A percentile compares a stretch with the other conserved stretches of the same genome.
Evolutionary conservation across 2,329 filamentous ascomycete genomes (phyloP).

Genomic region (Exophiala xenobiotica): DNA sequence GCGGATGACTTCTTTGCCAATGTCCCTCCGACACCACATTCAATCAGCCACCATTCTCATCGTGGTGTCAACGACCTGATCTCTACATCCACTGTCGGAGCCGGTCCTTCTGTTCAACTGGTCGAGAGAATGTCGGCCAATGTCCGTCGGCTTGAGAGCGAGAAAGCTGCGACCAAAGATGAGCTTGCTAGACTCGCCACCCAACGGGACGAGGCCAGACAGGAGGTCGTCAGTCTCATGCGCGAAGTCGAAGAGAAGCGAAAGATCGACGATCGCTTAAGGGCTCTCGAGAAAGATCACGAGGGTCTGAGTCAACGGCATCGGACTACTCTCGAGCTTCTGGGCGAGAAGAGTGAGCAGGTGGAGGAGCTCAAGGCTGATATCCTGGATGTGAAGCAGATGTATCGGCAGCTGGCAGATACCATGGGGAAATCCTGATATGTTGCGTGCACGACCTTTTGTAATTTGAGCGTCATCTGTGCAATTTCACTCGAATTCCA

Average conservation of each 20-base stretch:
- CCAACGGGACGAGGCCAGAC: slow-evolving; percentile 90
- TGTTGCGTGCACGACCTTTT: background rate
- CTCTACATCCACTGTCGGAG: slow-evolving; percentile 83
- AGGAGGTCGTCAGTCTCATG: slow-evolving; percentile 88
- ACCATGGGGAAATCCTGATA: slow-evolving; percentile 52
- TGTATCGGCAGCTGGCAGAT: slow-evolving; percentile 91
- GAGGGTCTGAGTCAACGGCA: slow-evolving; percentile 72
- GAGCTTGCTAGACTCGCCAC: slow-evolving; percentile 74
- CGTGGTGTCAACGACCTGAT: slow-evolving; percentile 79
- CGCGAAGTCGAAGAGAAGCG: slow-evolving; percentile 75
- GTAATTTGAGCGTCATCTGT: background rate
- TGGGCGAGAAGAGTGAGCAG: slow-evolving; percentile 94
- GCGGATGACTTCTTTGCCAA: slow-evolving; percentile 47
- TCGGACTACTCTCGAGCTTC: slow-evolving; percentile 86
- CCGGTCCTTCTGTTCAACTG: slow-evolving; percentile 88
- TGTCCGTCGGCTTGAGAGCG: slow-evolving; percentile 84
- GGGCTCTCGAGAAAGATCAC: slow-evolving; percentile 67
- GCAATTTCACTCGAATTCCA: slow-evolving; percentile 53
- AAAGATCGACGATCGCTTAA: slow-evolving; percentile 58
- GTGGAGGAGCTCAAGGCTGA: slow-evolving; percentile 89
- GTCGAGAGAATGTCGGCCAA: slow-evolving; percentile 95
- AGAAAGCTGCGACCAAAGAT: slow-evolving; percentile 85
- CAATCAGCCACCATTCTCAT: slow-evolving; percentile 38
- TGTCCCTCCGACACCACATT: slow-evolving; percentile 37
- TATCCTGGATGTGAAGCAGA: slow-evolving; percentile 88